Base-by-base conservation (phyloP, 345 rosid species). In the Populus ilicifolia region DNA sequence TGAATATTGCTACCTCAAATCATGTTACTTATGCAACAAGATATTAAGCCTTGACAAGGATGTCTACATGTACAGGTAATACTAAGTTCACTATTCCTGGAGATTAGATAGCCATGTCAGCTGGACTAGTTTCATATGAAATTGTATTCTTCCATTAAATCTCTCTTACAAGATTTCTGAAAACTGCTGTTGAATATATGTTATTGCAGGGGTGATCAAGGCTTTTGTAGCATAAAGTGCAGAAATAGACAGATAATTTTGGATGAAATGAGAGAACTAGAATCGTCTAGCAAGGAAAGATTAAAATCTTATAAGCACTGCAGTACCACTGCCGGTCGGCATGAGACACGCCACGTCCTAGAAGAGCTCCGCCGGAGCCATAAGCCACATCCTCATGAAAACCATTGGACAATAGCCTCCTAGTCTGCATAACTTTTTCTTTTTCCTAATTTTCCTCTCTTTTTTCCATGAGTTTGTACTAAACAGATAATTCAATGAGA, bases 41-140 rank as follows among this genome's bases (percentile, higher is more conserved):
- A 85, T 82, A 5, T 81, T 94, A 63, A 79, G 75, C 39, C 86
- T 77, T 0, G 85, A 89, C 85, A 87, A 88, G 82, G 96, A 94
- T 75, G 80, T 94, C 35, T 94, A 90, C 89, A 94, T 92, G 96
- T 94, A 94, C 87, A 90, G 89, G 98, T 92, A 81, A 61, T 11
- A 18, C 25, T 5, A 23, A 10, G 6, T 0, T 38, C 33, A 30
- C 5, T 6, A 38, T 38, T 61, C 35, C 56, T 64, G 6, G n/a
- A 16, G 8, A 18, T 44, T 17, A 21, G 27, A 6, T 9, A 66
- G n/a, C 18, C 33, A 65, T 41, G 62, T 11, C 27, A 8, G 46
- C 3, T 13, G 59, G 9, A 7, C 21, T 52, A 6, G 21, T 52
- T 4, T 23, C 64, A 23, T 4, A 23, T 8, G 64, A 59, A 3